Evolutionary conservation across 257 asterid genomes (phyloP), one percentile per base, ranked within the genome.

Genomic region (Striga asiatica): DNA sequence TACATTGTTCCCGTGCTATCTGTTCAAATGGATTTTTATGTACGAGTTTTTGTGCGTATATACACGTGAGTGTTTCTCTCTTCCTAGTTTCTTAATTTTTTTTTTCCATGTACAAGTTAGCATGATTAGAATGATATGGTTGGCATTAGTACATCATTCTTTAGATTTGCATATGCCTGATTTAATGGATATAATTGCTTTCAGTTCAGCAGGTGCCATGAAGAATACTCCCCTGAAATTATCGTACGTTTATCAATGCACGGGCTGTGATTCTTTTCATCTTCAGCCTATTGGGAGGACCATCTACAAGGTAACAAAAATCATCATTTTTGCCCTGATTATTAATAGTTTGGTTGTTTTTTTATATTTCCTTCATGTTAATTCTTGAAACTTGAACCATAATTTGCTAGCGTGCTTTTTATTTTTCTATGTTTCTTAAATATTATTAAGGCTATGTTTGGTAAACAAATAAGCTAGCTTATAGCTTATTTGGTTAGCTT

Each of bases 191-290:
- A 61, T 0, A 10, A 57, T 49, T 74, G 55, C 29, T 66, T 68
- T 71, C 93, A 91, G 98, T 54, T 91, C 98, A n/a, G 98, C 98
- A 53, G 73, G 93, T 77, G 85, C 87, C 21, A 82, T 84, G 95
- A 91, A 91, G 78, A 84, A 76, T 71, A 91, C 98, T 69, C 97
- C 98, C 16, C 54, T 87, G 58, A 91, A 87, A 78, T 82, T 91
- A 34, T 87, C 98, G 12, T 91, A 91, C 69, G 94, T 84, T 59
- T 91, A 84, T 62, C 98, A 87, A 50, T 91, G 98, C 79, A 82
- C 48, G 61, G 89, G 98, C 32, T 91, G 95, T 61, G 98, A 91
- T 74, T 91, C 97, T 28, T 91, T 87, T 70, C 97, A 91, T 67
- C 98, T 91, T 39, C 98, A 91, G 79, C 83, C 97, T 22, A 31